Percentiles rank a stretch among this genome's conserved stretches.
phyloP scores from a whole-genome alignment of 2,329 filamentous ascomycete species.

The Sclerotinia nivalis region DNA sequence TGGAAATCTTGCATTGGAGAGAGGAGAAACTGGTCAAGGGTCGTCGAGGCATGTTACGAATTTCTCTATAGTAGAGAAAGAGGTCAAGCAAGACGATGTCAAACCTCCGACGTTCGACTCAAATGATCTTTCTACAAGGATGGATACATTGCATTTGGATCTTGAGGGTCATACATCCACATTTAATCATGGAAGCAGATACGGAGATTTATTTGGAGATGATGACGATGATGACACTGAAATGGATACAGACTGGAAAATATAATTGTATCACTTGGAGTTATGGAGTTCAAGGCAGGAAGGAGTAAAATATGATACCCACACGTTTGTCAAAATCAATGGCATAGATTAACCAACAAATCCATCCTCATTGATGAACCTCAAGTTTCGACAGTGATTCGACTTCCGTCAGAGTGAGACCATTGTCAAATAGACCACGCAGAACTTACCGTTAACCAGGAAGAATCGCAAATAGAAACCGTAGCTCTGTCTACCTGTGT shows the following conservation, averaged over 20 bases:
- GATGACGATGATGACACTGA: constrained; percentile 31
- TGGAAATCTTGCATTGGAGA: constrained; percentile 53
- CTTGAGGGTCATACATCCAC: constrained; percentile 39
- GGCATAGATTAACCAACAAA: neutral
- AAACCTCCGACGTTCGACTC: constrained; percentile 45
- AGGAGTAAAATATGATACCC: constrained; percentile 29
- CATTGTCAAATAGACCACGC: neutral
- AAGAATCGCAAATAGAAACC: neutral
- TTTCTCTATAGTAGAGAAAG: constrained; percentile 56
- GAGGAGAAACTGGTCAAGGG: constrained; percentile 43
- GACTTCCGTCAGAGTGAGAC: neutral
- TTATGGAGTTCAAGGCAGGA: constrained; percentile 22
- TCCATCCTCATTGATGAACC: neutral
- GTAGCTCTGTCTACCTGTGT: neutral
- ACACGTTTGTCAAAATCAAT: constrained; percentile 4
- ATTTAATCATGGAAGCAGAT: constrained; percentile 32
- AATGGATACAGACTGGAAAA: constrained; percentile 36
- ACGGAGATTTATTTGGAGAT: constrained; percentile 24
- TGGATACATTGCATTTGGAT: constrained; percentile 39
- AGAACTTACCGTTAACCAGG: neutral
- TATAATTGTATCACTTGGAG: constrained; percentile 28
- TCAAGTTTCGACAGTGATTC: neutral
- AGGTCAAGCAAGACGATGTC: constrained; percentile 43
- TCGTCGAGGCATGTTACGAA: constrained; percentile 43
- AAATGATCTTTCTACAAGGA: constrained; percentile 39